A percentile compares a stretch with the other conserved stretches of the same genome.
Conservation (phyloP, 2,329 filamentous ascomycete genomes). For the Zarea fungicola region DNA sequence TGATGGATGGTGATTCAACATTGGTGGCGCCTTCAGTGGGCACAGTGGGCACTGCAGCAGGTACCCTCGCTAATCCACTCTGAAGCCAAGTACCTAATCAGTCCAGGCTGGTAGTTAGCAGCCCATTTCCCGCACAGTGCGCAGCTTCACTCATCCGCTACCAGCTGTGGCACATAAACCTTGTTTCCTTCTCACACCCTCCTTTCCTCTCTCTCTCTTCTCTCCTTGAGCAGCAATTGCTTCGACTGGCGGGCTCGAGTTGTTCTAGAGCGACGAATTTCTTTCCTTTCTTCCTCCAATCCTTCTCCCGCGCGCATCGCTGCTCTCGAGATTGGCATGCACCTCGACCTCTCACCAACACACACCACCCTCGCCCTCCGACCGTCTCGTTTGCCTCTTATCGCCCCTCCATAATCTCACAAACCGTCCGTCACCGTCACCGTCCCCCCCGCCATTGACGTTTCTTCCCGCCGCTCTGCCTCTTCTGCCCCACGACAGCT, state of each 20-base stretch:
- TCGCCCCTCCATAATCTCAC: constrained; percentile 14
- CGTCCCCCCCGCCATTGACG: constrained; percentile 10
- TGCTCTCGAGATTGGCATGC: constrained; percentile 1
- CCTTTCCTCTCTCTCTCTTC: neutral
- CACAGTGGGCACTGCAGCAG: too few relatives aligned
- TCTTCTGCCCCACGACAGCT: constrained; percentile 13
- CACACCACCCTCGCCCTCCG: neutral
- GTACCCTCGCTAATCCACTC: too few relatives aligned
- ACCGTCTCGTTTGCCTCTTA: constrained; percentile 9
- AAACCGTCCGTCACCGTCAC: neutral
- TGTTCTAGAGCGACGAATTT: neutral
- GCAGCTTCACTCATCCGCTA: too few relatives aligned
- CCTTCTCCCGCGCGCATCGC: neutral
- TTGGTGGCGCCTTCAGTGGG: too few relatives aligned
- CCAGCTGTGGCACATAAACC: constrained; percentile 6
- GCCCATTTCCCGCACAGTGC: too few relatives aligned
- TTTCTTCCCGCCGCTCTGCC: neutral
- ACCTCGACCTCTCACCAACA: constrained; percentile 1
- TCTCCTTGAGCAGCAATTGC: constrained; percentile 12
- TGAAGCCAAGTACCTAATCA: too few relatives aligned
- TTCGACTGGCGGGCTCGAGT: constrained; percentile 6
- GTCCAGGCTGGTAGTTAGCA: too few relatives aligned
- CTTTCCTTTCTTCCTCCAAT: neutral
- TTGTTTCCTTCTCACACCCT: constrained; percentile 5
- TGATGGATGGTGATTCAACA: too few relatives aligned